Base-by-base conservation (phyloP, 768 basidiomycete genomes). In the Phaffia tasmanica region DNA sequence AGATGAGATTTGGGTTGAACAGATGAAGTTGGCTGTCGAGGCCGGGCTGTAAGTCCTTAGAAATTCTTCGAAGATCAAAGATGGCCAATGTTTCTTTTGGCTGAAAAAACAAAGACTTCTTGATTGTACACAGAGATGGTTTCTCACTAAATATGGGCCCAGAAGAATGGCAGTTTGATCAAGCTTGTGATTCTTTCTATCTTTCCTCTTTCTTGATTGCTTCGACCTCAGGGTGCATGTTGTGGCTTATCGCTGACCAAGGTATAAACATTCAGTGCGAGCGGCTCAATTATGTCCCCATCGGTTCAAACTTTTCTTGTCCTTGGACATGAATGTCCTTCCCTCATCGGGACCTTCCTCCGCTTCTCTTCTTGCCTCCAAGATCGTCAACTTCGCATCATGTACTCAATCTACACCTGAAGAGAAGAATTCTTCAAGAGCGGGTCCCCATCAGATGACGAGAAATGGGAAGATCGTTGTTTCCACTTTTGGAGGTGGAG, bases 141-240 rank as follows among this genome's bases (percentile, higher is more conserved):
- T 69, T 77, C 27, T 74, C 72, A 2, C 71, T 77, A 27, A 77
- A 77, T 62, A 68, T 77, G 0, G 76, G 76, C 5, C 72, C 74
- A 0, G 76, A 76, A 56, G 70, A 72, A 1, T 77, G 76, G 76
- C 76, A 77, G 65, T 32, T 69, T n/a, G 25, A 32, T 16, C 76
- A 77, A 73, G 74, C 74, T 27, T 70, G 69, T 16, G 49, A 64
- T 75, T 74, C 8, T 75, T 70, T 18, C 63, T 9, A 11, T 30
- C 11, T 18, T n/a, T 35, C 32, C 21, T 47, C 51, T 30, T 48
- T 57, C 54, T 16, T 29, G 23, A 25, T 62, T 51, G 23, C 32
- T 27, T 25, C 11, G 23, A 18, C 29, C 27, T 16, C 23, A 7
- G 15, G 49, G 9, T 49, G 27, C 56, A 1, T n/a, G 11, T 49